Evolutionary conservation across 2,329 filamentous ascomycete species (phyloP), one percentile per base, ranked within the genome.

Genomic region (Macroventuria anomochaeta): DNA sequence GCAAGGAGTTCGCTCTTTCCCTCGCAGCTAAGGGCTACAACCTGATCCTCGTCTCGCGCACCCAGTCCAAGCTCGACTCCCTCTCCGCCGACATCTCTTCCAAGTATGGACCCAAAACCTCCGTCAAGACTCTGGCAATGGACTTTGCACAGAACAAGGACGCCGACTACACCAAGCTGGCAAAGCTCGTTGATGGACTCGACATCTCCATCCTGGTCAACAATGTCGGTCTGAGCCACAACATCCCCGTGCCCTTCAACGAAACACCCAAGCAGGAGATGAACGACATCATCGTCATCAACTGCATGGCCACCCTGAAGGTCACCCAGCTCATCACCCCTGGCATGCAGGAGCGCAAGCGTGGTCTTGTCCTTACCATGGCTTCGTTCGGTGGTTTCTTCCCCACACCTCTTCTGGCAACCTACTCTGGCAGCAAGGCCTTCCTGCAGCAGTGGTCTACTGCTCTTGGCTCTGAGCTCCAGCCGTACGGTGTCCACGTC

Each of bases 371-470:
- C 69, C 81, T 99, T 49, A 99, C 93, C 53, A 97, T 99, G 93
- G 95, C 93, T 39, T 97, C 93, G 10, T 96, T 97, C 72, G 95
- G 89, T 58, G 96, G 95, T 63, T 88, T 96, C 77, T 85, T 95
- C 57, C 95, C 95, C 7, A 96, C 91, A 0, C 93, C 96, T 5
- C 87, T 95, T 48, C 84, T 99, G 37, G 95, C 95, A 11, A 97
- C 95, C 3, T 99, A 99, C 82, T 96, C 91, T 37, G 95, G 95
- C 62, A 95, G 89, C 85, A 99, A 99, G 80, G 93, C 95, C 1
- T 99, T 99, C 83, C 83, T 99, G 41, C 93, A 97, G 78, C 88
- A 96, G 71, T 99, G 95, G 95, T 96, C 90, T 62, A 89, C 87
- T 5, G 87, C 95, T 10, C 83, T 99, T 12, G 90, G 88, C 1